A percentile compares a stretch with the other conserved stretches of the same genome.
Conservation (phyloP, 495 filamentous ascomycete genomes). For the Penicillium canariense region DNA sequence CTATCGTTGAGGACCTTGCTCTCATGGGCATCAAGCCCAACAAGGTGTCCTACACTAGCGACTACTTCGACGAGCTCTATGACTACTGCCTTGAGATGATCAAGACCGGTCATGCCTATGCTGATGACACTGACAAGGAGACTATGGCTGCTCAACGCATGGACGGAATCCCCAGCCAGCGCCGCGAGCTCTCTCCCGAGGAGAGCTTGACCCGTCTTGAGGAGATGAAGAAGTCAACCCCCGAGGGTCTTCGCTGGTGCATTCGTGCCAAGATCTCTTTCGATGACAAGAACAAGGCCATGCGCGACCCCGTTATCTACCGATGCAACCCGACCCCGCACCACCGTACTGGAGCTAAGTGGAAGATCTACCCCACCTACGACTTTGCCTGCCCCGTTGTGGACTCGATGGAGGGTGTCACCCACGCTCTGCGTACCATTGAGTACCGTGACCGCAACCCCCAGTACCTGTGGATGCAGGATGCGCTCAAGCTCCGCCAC, state of each 20-base stretch:
- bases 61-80: constrained; percentile 89
- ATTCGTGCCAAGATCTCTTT: constrained; percentile 87
- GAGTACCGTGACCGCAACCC: constrained; percentile 97
- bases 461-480: constrained; percentile 95
- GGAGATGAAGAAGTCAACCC: constrained; percentile 80
- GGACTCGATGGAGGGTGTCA: constrained; percentile 87
- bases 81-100: constrained; percentile 75
- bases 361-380: constrained; percentile 97
- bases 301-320: constrained; percentile 94
- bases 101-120: constrained; percentile 81
- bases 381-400: constrained; percentile 92
- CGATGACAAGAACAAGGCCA: constrained; percentile 78
- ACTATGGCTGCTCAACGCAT: constrained; percentile 79
- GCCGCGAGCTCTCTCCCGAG: constrained; percentile 73
- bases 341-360: constrained; percentile 83
- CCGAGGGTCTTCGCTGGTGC: constrained; percentile 75
- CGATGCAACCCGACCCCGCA: constrained; percentile 76
- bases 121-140: constrained; percentile 85
- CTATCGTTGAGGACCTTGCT: constrained; percentile 80
- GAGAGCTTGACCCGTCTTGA: constrained; percentile 79
- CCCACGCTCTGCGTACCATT: constrained; percentile 90
- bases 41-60: constrained; percentile 72
- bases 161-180: constrained; percentile 69
- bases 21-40: constrained; percentile 87
- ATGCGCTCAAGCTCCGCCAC: constrained; percentile 76